These are phyloP conservation scores for Aspergillus pseudoglaucus DNA, from an alignment of 2,329 filamentous ascomycete species.

Conservation along the genomic window DNA sequence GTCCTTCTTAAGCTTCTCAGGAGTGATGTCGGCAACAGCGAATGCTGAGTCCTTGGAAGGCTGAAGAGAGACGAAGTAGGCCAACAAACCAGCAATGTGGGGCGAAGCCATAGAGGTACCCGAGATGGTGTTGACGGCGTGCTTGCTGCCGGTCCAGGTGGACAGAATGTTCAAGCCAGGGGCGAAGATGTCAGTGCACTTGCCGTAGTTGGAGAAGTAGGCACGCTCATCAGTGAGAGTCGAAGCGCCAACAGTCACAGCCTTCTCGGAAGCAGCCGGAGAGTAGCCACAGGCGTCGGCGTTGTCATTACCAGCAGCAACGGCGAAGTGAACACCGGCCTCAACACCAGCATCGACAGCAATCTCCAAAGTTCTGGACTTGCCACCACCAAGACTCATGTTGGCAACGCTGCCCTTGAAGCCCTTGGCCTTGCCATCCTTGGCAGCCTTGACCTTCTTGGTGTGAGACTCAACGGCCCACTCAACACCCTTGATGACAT, in stretches of 20 bases:
- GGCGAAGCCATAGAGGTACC: slow-evolving; percentile 99
- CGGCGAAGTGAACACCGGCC: slow-evolving; percentile 91
- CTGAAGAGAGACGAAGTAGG: slow-evolving; percentile 97
- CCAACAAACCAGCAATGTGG: slow-evolving; percentile 90
- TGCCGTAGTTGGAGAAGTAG: slow-evolving; percentile 99
- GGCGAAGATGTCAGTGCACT: slow-evolving; percentile 99
- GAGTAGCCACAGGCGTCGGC: slow-evolving; percentile 99
- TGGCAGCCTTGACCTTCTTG: slow-evolving; percentile 68
- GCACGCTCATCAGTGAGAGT: slow-evolving; percentile 91
- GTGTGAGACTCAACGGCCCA: slow-evolving; percentile 78
- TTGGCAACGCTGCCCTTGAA: slow-evolving; percentile 99
- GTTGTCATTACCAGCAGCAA: slow-evolving; percentile 97
- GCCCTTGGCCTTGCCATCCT: slow-evolving; percentile 84
- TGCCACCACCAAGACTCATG: slow-evolving; percentile 98
- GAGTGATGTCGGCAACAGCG: slow-evolving; percentile 80
- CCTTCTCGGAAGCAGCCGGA: slow-evolving; percentile 82
- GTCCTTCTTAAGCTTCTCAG: slow-evolving; percentile 86
- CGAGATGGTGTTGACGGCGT: slow-evolving; percentile 97
- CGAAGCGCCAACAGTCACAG: slow-evolving; percentile 92
- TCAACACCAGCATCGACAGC: slow-evolving; percentile 91
- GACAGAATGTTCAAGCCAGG: slow-evolving; percentile 95
- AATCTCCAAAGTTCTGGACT: slow-evolving; percentile 82
- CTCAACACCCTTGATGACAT: slow-evolving; percentile 97
- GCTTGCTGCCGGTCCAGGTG: slow-evolving; percentile 96
- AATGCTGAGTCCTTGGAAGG: slow-evolving; percentile 85